Evolutionary conservation across 2,329 filamentous ascomycete genomes (phyloP).

Genomic region (Alternaria gaisen): DNA sequence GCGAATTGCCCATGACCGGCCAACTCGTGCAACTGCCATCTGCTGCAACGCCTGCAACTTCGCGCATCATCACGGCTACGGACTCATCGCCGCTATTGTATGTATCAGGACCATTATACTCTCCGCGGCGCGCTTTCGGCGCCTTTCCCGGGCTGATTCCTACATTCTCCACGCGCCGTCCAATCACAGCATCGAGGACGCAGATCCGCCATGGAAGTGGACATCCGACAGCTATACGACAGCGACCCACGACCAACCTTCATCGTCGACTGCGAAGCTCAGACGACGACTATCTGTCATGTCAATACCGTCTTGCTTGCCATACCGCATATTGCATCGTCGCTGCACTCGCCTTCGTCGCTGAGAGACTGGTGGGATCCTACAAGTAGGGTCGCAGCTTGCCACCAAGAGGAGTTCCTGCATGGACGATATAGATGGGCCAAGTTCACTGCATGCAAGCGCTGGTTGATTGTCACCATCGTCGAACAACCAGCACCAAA

Average conservation of each 20-base stretch:
- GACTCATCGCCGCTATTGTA: background rate
- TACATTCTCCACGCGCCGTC: background rate
- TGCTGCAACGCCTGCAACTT: slow-evolving; percentile 8
- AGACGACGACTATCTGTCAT: slow-evolving; percentile 11
- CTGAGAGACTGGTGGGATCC: slow-evolving; percentile 28
- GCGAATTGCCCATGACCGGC: slow-evolving; percentile 2
- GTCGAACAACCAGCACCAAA: background rate
- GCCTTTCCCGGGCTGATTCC: background rate
- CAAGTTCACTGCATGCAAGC: slow-evolving; percentile 15
- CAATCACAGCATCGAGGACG: slow-evolving; percentile 10
- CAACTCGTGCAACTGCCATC: background rate
- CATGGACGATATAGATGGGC: slow-evolving; percentile 21
- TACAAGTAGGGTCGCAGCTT: slow-evolving; percentile 10
- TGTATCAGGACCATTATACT: background rate
- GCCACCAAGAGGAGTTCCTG: slow-evolving; percentile 13
- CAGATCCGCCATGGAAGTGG: slow-evolving; percentile 18
- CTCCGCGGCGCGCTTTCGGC: slow-evolving; percentile 2
- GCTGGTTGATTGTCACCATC: slow-evolving; percentile 18
- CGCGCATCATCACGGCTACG: background rate
- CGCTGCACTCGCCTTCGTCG: slow-evolving; percentile 13
- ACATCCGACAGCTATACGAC: slow-evolving; percentile 21
- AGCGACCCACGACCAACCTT: slow-evolving; percentile 25
- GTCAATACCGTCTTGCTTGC: slow-evolving; percentile 21
- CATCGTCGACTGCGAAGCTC: slow-evolving; percentile 18
- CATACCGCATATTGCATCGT: slow-evolving; percentile 11